These are phyloP conservation scores for Sclerotinia glacialis DNA, from an alignment of 2,329 filamentous ascomycete genomes.

Conservation along the genomic window DNA sequence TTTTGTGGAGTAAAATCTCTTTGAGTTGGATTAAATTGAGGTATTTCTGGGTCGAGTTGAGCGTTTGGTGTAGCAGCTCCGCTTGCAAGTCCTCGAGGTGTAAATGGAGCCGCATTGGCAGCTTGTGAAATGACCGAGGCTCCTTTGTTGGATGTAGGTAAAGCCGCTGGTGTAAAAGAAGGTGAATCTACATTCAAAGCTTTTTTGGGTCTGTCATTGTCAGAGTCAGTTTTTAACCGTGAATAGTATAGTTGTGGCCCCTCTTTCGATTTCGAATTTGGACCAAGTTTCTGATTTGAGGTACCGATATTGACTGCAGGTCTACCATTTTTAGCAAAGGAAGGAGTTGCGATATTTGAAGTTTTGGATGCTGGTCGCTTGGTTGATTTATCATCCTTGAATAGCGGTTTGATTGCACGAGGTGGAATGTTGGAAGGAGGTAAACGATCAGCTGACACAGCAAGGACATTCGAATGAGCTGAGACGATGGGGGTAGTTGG, in stretches of 20 bases:
- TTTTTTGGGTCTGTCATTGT: conserved; percentile 58
- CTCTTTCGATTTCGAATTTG: not conserved
- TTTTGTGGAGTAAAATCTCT: conserved; percentile 58
- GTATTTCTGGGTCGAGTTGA: conserved; percentile 40
- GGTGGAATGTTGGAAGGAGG: not conserved
- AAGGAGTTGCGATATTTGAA: not conserved
- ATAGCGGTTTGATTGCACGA: not conserved
- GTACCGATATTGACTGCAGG: not conserved
- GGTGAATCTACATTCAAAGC: conserved; percentile 93
- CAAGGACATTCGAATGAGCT: too few relatives aligned
- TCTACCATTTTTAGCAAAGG: not conserved
- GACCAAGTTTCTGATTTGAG: not conserved
- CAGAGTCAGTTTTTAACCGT: conserved; percentile 3
- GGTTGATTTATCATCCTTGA: not conserved
- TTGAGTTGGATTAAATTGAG: conserved; percentile 54
- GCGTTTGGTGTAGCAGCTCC: conserved; percentile 37
- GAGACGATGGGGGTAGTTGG: not conserved
- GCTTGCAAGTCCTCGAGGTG: conserved; percentile 58
- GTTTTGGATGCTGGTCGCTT: not conserved
- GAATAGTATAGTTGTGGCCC: not conserved
- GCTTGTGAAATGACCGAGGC: conserved; percentile 81
- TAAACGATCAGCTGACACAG: not conserved
- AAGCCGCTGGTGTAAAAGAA: conserved; percentile 75
- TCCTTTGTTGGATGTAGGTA: conserved; percentile 57
- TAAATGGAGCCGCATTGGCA: conserved; percentile 84